These are phyloP conservation scores for Penicillium sp. DNA, from an alignment of 2,329 filamentous ascomycete genomes.

Conservation along the genomic window DNA sequence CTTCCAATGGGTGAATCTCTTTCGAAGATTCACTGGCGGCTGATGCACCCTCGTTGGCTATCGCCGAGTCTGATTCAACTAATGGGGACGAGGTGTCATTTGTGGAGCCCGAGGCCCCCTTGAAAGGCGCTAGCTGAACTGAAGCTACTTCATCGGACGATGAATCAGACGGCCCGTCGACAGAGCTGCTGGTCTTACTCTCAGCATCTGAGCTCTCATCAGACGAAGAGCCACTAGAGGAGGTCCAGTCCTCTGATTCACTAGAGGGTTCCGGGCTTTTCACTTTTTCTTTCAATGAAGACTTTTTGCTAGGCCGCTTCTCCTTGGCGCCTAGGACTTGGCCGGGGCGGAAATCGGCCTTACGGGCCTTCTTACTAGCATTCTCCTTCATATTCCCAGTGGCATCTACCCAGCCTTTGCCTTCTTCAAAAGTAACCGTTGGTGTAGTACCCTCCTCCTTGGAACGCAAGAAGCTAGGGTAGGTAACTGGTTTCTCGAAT, in stretches of 20 bases:
- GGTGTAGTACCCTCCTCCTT: slow-evolving; percentile 43
- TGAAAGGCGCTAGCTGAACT: no score
- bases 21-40: slow-evolving; percentile 44
- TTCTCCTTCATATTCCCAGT: slow-evolving; percentile 63
- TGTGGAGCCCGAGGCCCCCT: no score
- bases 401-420: slow-evolving; percentile 81
- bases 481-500: slow-evolving; percentile 77
- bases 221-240: slow-evolving; percentile 37
- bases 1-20: slow-evolving; percentile 78
- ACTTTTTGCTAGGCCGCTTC: no score
- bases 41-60: no score
- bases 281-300: no score
- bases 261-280: slow-evolving; percentile 16
- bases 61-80: no score
- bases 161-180: slow-evolving; percentile 25
- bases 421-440: slow-evolving; percentile 68
- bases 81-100: no score
- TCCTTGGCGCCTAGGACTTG: slow-evolving; percentile 30
- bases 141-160: no score
- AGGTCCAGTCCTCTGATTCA: slow-evolving; percentile 34
- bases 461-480: slow-evolving; percentile 72
- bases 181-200: slow-evolving; percentile 21
- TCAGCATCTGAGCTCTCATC: slow-evolving; percentile 27
- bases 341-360: slow-evolving; percentile 28
- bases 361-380: slow-evolving; percentile 27